A percentile compares a stretch with the other conserved stretches of the same genome.
These are phyloP conservation scores for Venturia nashicola DNA, from an alignment of 2,329 filamentous ascomycete species.

Conservation along the genomic window DNA sequence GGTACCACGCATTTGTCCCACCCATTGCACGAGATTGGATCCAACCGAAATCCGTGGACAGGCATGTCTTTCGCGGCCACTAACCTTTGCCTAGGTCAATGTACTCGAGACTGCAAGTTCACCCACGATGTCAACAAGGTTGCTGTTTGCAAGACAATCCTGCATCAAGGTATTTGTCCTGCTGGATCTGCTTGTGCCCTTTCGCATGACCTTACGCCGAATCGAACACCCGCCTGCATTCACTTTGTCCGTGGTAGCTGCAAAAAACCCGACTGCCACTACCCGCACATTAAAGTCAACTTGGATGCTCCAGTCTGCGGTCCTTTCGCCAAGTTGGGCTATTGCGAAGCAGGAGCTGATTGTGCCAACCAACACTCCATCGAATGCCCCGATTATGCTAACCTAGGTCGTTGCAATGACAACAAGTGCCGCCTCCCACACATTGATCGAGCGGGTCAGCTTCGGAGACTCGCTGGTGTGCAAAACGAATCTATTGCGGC, in stretches of 20 bases:
- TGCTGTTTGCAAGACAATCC: slow-evolving; percentile 77
- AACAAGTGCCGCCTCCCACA: slow-evolving; percentile 77
- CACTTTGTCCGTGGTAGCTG: slow-evolving; percentile 87
- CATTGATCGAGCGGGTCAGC: slow-evolving; percentile 74
- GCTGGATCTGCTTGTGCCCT: slow-evolving; percentile 75
- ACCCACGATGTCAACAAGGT: slow-evolving; percentile 77
- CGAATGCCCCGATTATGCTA: slow-evolving; percentile 93
- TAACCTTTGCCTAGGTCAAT: slow-evolving; percentile 6
- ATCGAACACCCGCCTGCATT: slow-evolving; percentile 78
- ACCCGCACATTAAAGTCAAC: slow-evolving; percentile 71
- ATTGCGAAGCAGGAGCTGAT: slow-evolving; percentile 67
- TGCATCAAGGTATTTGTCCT: slow-evolving; percentile 67
- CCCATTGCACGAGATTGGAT: not conserved
- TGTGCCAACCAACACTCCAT: slow-evolving; percentile 78
- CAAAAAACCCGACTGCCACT: slow-evolving; percentile 73
- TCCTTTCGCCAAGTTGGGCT: slow-evolving; percentile 74
- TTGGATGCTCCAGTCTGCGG: slow-evolving; percentile 70
- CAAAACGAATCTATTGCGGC: slow-evolving; percentile 23
- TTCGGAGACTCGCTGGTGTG: slow-evolving; percentile 44
- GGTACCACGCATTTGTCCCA: slow-evolving; percentile 7
- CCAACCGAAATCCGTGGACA: not conserved
- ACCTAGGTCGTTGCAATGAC: slow-evolving; percentile 70
- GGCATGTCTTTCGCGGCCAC: not conserved
- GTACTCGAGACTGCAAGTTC: slow-evolving; percentile 56
- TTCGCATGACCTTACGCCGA: slow-evolving; percentile 71